A percentile compares a stretch with the other conserved stretches of the same genome.
phyloP scores from a whole-genome alignment of 2,329 filamentous ascomycete genomes.

The Diaporthe sp. region DNA sequence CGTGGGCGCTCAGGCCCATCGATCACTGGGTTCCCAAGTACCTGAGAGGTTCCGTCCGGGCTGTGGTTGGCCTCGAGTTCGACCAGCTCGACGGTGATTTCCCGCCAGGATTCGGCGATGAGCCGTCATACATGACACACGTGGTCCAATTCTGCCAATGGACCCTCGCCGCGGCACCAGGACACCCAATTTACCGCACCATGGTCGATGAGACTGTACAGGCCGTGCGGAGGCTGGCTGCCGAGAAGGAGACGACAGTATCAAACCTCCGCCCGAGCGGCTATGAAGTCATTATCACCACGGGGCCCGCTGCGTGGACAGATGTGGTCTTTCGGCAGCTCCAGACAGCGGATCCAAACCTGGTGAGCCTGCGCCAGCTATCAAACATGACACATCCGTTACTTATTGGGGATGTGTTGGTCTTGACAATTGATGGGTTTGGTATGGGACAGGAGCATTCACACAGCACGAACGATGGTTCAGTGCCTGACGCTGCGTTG shows the following conservation, averaged over 20 bases:
- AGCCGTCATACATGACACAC: conserved; percentile 46
- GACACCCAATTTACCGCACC: conserved; percentile 49
- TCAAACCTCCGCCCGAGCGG: background rate
- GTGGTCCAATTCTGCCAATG: conserved; percentile 53
- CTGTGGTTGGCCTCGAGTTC: conserved; percentile 52
- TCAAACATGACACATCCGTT: conserved; percentile 41
- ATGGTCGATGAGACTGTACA: background rate
- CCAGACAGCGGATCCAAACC: background rate
- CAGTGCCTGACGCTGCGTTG: conserved; percentile 22
- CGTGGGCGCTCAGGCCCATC: conserved; percentile 67
- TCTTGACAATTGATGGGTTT: conserved; percentile 44
- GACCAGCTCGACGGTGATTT: conserved; percentile 47
- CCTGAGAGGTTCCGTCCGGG: conserved; percentile 41
- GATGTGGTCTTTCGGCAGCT: conserved; percentile 38
- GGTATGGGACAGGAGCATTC: conserved; percentile 43
- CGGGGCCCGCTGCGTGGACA: conserved; percentile 41
- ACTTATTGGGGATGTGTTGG: conserved; percentile 44
- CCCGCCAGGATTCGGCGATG: conserved; percentile 42
- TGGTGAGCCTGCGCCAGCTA: conserved; percentile 39
- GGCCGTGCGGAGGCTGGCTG: background rate
- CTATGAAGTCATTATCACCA: conserved; percentile 37
- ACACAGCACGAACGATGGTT: conserved; percentile 26
- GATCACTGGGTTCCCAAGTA: conserved; percentile 49
- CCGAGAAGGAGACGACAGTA: background rate
- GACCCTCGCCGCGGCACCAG: conserved; percentile 52